These are phyloP conservation scores for Diospyros kaki DNA, from an alignment of 148 eudicot genomes.

Conservation along the genomic window DNA sequence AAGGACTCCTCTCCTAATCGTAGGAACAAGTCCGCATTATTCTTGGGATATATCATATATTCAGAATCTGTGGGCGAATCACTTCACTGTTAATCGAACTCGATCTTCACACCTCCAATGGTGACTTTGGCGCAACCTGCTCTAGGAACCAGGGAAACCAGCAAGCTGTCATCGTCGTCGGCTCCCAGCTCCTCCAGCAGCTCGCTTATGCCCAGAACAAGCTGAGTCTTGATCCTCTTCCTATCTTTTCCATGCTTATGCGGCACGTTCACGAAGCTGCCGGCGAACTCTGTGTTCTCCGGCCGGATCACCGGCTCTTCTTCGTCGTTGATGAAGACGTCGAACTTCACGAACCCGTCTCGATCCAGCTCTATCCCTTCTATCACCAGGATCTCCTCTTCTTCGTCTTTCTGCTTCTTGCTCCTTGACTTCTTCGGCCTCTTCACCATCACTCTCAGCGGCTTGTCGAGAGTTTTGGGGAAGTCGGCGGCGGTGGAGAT, in stretches of 20 bases:
- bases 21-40: too few species aligned
- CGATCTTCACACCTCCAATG: conserved; percentile 54
- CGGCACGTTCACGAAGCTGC: conserved; percentile 81
- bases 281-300: conserved; percentile 66
- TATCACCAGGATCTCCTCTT: conserved; percentile 49
- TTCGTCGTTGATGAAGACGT: conserved; percentile 71
- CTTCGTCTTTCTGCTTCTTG: conserved; percentile 50
- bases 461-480: conserved; percentile 41
- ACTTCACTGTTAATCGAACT: conserved; percentile 28
- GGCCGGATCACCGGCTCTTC: conserved; percentile 38
- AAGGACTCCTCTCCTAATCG: too few species aligned
- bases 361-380: conserved; percentile 43
- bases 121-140: conserved; percentile 32
- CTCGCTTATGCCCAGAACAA: conserved; percentile 65
- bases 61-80: too few species aligned
- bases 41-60: too few species aligned
- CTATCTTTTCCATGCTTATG: conserved; percentile 40
- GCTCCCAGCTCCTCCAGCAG: conserved; percentile 65
- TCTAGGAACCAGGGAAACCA: conserved; percentile 66
- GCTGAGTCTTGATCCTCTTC: conserved; percentile 44
- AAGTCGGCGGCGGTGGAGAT: conserved; percentile 13
- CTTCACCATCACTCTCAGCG: conserved; percentile 39
- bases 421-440: conserved; percentile 68
- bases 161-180: conserved; percentile 69
- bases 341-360: conserved; percentile 53